Conservation (phyloP, 176 grass and related monocot species). For the Aegilops tauschii region DNA sequence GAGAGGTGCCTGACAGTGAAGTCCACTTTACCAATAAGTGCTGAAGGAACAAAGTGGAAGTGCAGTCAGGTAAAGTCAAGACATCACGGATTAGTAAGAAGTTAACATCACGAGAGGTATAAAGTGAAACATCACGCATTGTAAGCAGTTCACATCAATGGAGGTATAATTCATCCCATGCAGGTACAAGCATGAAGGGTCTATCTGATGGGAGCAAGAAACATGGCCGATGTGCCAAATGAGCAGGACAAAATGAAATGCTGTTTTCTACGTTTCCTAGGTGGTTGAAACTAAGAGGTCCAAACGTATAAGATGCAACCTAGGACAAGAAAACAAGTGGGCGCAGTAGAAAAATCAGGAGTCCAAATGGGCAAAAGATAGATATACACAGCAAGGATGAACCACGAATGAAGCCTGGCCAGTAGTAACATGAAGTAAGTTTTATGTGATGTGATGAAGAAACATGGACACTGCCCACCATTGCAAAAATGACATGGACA, state of each 20-base stretch:
- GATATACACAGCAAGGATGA: too few species aligned
- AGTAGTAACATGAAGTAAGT: too few species aligned
- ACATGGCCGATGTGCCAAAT: not conserved
- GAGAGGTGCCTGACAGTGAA: constrained; percentile 98
- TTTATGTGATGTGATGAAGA: too few species aligned
- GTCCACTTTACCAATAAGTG: constrained; percentile 88
- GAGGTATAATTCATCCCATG: not conserved
- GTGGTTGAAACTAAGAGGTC: constrained; percentile 2
- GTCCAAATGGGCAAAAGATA: too few species aligned
- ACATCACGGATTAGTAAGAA: not conserved
- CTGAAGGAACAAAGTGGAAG: constrained; percentile 43
- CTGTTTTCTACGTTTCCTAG: not conserved
- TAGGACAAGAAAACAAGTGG: not conserved
- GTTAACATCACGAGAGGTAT: not conserved
- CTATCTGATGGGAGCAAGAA: not conserved
- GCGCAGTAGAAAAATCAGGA: not conserved
- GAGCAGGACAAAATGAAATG: not conserved
- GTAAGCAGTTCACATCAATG: not conserved
- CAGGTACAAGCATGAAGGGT: not conserved
- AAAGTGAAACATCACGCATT: not conserved
- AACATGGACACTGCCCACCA: too few species aligned
- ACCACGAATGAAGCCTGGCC: too few species aligned
- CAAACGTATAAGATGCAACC: not conserved
- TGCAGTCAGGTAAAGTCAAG: constrained; percentile 13
- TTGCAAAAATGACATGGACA: too few species aligned